Conservation (phyloP, 2,329 filamentous ascomycete species). For the Fusarium gaditjirri region DNA sequence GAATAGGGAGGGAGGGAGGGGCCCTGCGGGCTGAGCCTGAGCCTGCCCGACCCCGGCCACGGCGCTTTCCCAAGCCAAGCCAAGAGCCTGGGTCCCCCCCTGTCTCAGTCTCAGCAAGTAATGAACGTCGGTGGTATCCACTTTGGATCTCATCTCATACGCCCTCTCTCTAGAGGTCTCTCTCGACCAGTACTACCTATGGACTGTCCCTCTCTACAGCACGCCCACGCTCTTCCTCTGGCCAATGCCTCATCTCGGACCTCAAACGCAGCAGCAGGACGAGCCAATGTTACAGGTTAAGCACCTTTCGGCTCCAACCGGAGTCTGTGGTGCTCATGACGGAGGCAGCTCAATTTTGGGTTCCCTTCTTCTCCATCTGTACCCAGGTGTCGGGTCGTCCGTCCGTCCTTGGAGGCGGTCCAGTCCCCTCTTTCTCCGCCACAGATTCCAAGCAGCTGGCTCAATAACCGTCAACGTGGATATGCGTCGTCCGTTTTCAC, state of each 20-base stretch:
- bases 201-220: background rate
- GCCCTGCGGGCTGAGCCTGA: constrained; percentile 34
- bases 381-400: background rate
- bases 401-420: background rate
- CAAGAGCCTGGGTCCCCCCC: constrained; percentile 12
- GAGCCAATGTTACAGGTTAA: constrained; percentile 17
- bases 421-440: constrained; percentile 11
- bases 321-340: constrained; percentile 3
- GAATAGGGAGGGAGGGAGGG: constrained; percentile 7
- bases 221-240: constrained; percentile 16
- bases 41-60: constrained; percentile 21
- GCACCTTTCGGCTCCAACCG: constrained; percentile 5
- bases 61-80: constrained; percentile 33
- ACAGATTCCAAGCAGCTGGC: constrained; percentile 21
- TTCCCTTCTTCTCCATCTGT: constrained; percentile 8
- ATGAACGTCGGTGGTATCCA: constrained; percentile 15
- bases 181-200: background rate
- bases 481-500: constrained; percentile 11
- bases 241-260: constrained; percentile 30
- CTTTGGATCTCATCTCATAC: constrained; percentile 30
- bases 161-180: background rate
- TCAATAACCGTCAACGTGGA: constrained; percentile 5
- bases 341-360: background rate
- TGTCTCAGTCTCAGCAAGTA: background rate
- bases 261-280: constrained; percentile 10